phyloP scores from a whole-genome alignment of 768 basidiomycete genomes.

The Crepidotus variabilis region DNA sequence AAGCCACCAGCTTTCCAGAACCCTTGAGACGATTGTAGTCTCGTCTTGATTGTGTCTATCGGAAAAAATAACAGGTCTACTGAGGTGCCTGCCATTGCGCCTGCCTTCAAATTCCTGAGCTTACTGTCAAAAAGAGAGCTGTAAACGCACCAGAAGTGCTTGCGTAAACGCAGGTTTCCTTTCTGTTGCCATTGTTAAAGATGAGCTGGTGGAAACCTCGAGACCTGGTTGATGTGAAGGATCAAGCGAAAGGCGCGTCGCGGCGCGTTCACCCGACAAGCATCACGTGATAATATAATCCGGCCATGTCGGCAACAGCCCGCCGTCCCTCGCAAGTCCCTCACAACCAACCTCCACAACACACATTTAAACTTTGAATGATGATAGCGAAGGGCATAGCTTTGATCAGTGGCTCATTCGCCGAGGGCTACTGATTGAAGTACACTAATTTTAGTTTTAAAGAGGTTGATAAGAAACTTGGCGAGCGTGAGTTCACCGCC shows the following conservation, averaged over 20 bases:
- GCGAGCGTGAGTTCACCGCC: background rate
- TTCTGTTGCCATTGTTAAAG: background rate
- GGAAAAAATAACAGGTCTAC: slow-evolving; percentile 97
- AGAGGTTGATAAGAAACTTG: background rate
- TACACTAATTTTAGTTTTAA: background rate
- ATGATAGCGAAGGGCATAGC: too few relatives aligned
- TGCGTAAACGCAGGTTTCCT: slow-evolving; percentile 26
- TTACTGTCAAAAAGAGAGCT: slow-evolving; percentile 4
- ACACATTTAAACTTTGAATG: too few relatives aligned
- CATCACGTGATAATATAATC: background rate
- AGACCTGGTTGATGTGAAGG: background rate
- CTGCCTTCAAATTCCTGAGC: slow-evolving; percentile 53
- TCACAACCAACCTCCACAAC: background rate
- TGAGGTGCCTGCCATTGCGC: slow-evolving; percentile 86
- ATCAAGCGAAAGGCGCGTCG: background rate
- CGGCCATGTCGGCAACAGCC: background rate
- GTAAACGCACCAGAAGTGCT: slow-evolving; percentile 24
- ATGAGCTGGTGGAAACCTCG: background rate
- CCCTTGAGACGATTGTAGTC: slow-evolving; percentile 85
- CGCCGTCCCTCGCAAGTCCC: too few relatives aligned
- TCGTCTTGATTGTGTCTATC: slow-evolving; percentile 95
- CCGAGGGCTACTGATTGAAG: too few relatives aligned
- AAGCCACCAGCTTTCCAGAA: slow-evolving; percentile 86
- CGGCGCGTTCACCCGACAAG: background rate
- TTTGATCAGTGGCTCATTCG: too few relatives aligned